Conservation (phyloP, 2,329 filamentous ascomycete genomes). For the Fusarium solani-melongenae region DNA sequence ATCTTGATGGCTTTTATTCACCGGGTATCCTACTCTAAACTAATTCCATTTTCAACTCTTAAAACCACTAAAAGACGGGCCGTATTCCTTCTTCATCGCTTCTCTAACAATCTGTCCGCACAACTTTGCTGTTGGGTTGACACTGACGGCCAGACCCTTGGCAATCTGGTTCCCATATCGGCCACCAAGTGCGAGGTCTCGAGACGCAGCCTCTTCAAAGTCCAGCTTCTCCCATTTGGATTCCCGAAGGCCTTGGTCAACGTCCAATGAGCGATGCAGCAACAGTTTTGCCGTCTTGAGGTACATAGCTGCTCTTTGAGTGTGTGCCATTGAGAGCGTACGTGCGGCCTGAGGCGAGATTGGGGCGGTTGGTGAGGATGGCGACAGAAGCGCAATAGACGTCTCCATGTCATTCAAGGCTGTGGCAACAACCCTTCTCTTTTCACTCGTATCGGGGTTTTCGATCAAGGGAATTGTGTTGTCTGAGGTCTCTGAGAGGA, state of each 20-base stretch:
- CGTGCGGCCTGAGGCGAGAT: constrained; percentile 74
- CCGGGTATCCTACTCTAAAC: constrained; percentile 14
- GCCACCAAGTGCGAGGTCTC: constrained; percentile 72
- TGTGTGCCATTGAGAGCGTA: constrained; percentile 76
- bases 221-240: constrained; percentile 62
- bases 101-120: constrained; percentile 77
- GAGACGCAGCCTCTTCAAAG: constrained; percentile 72
- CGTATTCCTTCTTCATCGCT: constrained; percentile 77
- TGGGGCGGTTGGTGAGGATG: constrained; percentile 58
- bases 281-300: constrained; percentile 67
- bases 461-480: constrained; percentile 56
- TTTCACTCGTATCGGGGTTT: constrained; percentile 51
- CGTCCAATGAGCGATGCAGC: constrained; percentile 49
- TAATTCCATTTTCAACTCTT: constrained; percentile 28
- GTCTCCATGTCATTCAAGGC: constrained; percentile 65
- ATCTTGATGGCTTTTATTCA: background rate
- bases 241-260: constrained; percentile 57
- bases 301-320: constrained; percentile 75
- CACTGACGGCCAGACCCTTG: constrained; percentile 71
- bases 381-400: constrained; percentile 70
- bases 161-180: constrained; percentile 74
- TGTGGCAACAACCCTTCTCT: constrained; percentile 51
- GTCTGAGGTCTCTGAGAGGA: constrained; percentile 55
- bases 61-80: constrained; percentile 59
- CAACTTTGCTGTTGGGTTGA: constrained; percentile 76